Evolutionary conservation across 306 rosid species (phyloP).

Genomic region (Ceratonia siliqua): DNA sequence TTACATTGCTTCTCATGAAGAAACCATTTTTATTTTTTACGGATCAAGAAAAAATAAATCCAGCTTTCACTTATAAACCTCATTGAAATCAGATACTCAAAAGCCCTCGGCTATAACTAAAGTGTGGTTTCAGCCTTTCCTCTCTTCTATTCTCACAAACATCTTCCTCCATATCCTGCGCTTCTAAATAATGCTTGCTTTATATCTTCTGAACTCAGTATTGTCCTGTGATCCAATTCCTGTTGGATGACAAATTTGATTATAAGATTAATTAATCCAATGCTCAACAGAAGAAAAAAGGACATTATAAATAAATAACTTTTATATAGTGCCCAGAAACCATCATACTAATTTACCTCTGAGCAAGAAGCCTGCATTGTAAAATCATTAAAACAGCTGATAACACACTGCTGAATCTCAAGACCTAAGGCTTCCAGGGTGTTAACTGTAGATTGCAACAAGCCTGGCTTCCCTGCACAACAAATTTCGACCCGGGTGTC

Average conservation of each 20-base stretch:
- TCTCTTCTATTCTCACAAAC: slow-evolving; percentile 49
- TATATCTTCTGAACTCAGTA: slow-evolving; percentile 60
- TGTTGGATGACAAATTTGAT: slow-evolving; percentile 34
- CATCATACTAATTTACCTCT: slow-evolving; percentile 53
- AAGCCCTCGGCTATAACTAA: neutral
- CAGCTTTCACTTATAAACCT: slow-evolving; percentile 24
- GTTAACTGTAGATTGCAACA: slow-evolving; percentile 68
- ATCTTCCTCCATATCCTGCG: slow-evolving; percentile 96
- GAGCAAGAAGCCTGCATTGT: slow-evolving; percentile 96
- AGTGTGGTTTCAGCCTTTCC: slow-evolving; percentile 1
- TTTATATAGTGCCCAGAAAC: neutral
- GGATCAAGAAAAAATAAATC: neutral
- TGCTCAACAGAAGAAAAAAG: neutral
- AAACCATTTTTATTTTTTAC: slow-evolving; percentile 15
- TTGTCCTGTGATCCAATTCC: slow-evolving; percentile 55
- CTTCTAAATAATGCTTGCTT: slow-evolving; percentile 80
- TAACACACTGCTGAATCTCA: slow-evolving; percentile 91
- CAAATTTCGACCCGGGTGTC: slow-evolving; percentile 72
- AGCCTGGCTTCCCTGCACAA: slow-evolving; percentile 83
- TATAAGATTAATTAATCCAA: neutral
- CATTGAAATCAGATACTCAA: slow-evolving; percentile 30
- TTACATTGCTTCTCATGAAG: slow-evolving; percentile 15
- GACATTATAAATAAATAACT: neutral
- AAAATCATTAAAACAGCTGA: slow-evolving; percentile 89
- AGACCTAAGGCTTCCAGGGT: slow-evolving; percentile 87